Base-by-base conservation (phyloP, 1,284 basidiomycete genomes). In the Cerrena zonata region DNA sequence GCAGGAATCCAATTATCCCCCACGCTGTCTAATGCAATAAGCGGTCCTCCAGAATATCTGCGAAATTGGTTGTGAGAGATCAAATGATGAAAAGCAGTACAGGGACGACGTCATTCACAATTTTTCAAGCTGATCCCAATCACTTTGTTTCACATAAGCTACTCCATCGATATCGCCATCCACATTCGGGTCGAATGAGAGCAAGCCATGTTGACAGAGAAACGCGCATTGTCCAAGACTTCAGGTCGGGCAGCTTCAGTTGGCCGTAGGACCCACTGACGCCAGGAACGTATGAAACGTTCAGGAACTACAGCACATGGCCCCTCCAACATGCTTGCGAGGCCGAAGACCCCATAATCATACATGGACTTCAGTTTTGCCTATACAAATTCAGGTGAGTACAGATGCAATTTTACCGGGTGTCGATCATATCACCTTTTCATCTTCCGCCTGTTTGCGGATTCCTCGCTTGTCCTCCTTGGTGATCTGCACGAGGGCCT, bases 181-280 rank as follows among this genome's bases (percentile, higher is more conserved):
- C 45, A 68, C 67, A 56, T 82, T 84, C 1, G 86, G 81, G 63
- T 91, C 87, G 40, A 89, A 69, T 10, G 69, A 63, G n/a, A 91
- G 72, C 53, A 73, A 62, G 3, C 70, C 71, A 62, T 91, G 89
- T 51, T 79, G 69, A 67, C 89, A 91, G 39, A 89, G 59, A 86
- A 82, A 7, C 63, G 57, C 5, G 71, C 67, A 55, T 83, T 89
- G 61, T 89, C 80, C 44, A 90, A 63, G 5, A 48, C 51, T n/a
- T 74, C 72, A 1, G 89, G 88, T 38, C 86, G 78, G 25, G 68
- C 55, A 49, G 70, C 58, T 48, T 80, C 77, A 11, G 72, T 69
- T 15, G 88, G 86, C 49, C 75, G 77, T 50, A 68, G 66, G 5
- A 85, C 62, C 88, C 88, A 90, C 55, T 77, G 73, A 54, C 75